phyloP scores from a whole-genome alignment of 2,329 filamentous ascomycete genomes.

The Monosporascus sp. region DNA sequence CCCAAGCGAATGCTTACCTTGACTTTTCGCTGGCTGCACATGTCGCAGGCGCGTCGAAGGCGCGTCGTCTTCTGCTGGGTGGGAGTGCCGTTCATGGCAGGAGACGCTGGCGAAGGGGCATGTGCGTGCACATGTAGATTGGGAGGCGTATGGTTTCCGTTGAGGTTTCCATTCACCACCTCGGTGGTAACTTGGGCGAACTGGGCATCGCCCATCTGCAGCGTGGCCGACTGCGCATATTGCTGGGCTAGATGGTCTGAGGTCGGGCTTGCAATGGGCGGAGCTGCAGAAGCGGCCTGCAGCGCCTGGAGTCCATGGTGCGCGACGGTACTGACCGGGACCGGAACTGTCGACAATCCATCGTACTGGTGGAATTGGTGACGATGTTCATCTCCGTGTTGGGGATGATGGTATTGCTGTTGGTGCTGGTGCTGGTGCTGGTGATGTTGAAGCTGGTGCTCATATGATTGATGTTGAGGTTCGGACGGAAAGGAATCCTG shows the following conservation, averaged over 20 bases:
- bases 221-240: conserved; percentile 28
- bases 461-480: not conserved
- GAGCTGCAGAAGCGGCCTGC: conserved; percentile 23
- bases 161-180: not conserved
- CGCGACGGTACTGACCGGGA: conserved; percentile 18
- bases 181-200: conserved; percentile 12
- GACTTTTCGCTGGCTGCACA: conserved; percentile 58
- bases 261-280: conserved; percentile 8
- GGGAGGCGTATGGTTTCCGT: not conserved
- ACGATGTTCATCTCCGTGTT: not conserved
- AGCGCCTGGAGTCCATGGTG: conserved; percentile 26
- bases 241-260: conserved; percentile 22
- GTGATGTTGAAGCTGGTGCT: not conserved
- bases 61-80: conserved; percentile 44
- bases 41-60: conserved; percentile 54
- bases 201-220: conserved; percentile 23
- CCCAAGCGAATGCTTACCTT: conserved; percentile 32
- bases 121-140: not conserved
- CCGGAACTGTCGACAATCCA: conserved; percentile 2
- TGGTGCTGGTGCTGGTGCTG: not conserved
- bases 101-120: not conserved
- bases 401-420: not conserved
- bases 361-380: not conserved
- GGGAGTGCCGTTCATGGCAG: conserved; percentile 1
- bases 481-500: not conserved